Conservation (phyloP, 2,329 filamentous ascomycete species). For the Fusarium mundagurra region DNA sequence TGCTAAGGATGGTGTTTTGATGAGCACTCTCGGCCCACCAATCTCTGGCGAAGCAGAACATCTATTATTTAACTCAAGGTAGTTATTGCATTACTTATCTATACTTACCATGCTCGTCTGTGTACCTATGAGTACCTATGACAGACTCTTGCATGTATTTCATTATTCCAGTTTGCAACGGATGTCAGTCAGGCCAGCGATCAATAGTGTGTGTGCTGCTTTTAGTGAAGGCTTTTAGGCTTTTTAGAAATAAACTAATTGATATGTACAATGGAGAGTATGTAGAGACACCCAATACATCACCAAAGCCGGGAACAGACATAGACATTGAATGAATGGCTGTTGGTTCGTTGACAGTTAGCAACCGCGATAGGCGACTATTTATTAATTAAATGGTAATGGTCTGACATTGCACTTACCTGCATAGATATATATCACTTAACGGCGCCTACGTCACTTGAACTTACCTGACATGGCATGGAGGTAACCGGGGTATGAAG, state of each 20-base stretch:
- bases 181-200: not conserved
- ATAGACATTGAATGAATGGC: not conserved
- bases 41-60: not conserved
- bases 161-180: not conserved
- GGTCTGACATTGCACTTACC: not conserved
- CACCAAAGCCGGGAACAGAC: not conserved
- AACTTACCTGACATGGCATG: not conserved
- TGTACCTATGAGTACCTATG: not conserved
- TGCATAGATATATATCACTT: not conserved
- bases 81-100: not conserved
- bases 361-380: slow-evolving; percentile 10
- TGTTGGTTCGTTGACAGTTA: not conserved
- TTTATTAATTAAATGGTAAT: not conserved
- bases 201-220: not conserved
- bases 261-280: not conserved
- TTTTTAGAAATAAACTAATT: not conserved
- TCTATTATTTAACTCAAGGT: not conserved
- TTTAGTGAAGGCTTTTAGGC: not conserved
- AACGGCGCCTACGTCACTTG: slow-evolving; percentile 1
- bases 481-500: not conserved
- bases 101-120: not conserved
- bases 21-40: not conserved
- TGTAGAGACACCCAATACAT: no score
- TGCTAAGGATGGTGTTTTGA: not conserved
- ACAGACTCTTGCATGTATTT: not conserved